Percentiles rank a stretch among this genome's conserved stretches.
phyloP scores from a whole-genome alignment of 176 grass and related monocot genomes.

The Oryza glaberrima region DNA sequence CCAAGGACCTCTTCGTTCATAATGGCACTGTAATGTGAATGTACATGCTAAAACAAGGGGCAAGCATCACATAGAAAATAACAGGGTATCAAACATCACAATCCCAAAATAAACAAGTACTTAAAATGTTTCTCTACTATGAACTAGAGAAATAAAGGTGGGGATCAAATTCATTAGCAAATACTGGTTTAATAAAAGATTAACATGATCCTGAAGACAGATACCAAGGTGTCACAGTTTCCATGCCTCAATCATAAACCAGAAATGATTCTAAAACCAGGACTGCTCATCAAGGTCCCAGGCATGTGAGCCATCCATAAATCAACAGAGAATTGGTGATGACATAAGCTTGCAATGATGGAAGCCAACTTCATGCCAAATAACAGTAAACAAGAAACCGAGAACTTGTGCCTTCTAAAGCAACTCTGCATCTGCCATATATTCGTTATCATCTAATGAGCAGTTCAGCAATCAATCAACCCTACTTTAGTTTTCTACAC shows the following conservation, averaged over 20 bases:
- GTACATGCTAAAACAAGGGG: conserved; percentile 33
- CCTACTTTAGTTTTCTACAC: neutral
- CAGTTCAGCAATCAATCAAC: conserved; percentile 2
- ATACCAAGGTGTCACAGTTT: conserved; percentile 8
- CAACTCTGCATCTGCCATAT: neutral
- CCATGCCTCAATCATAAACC: conserved; percentile 30
- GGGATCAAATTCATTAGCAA: conserved; percentile 10
- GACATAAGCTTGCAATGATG: conserved; percentile 34
- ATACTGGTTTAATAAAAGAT: conserved; percentile 31
- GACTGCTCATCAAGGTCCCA: conserved; percentile 29
- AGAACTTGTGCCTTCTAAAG: neutral
- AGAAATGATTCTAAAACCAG: conserved; percentile 26
- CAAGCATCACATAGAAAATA: conserved; percentile 36
- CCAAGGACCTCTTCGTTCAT: neutral
- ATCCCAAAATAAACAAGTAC: conserved; percentile 28
- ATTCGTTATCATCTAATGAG: neutral
- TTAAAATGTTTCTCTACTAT: conserved; percentile 34
- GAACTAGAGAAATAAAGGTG: neutral
- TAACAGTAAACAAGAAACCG: neutral
- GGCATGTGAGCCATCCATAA: conserved; percentile 4
- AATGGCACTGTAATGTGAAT: conserved; percentile 2
- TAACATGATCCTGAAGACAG: conserved; percentile 29
- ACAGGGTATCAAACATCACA: conserved; percentile 42
- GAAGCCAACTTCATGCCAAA: conserved; percentile 27
- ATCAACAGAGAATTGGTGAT: conserved; percentile 1